Evolutionary conservation across 2,329 filamentous ascomycete species (phyloP).

Genomic region (Cordyceps militaris): DNA sequence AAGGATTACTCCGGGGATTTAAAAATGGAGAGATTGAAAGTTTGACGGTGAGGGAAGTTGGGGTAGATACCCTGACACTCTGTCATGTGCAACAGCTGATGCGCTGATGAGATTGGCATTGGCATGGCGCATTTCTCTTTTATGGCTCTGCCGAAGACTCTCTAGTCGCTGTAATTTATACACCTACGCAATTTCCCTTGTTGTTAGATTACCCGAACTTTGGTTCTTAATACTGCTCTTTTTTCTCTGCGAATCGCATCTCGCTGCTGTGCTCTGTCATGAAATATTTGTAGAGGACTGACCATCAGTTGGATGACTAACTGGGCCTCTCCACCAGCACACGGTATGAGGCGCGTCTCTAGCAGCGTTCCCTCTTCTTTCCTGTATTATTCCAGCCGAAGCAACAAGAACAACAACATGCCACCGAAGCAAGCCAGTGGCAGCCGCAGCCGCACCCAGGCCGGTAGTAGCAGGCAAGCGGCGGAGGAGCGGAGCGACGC

Average conservation of each 20-base stretch:
- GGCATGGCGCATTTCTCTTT: slow-evolving; percentile 39
- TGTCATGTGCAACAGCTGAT: slow-evolving; percentile 35
- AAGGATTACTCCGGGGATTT: slow-evolving; percentile 19
- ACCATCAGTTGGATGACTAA: too few species aligned
- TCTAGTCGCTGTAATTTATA: slow-evolving; percentile 58
- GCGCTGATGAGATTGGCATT: slow-evolving; percentile 43
- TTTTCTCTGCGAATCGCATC: neutral
- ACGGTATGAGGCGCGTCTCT: neutral
- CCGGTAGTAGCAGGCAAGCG: slow-evolving; percentile 19
- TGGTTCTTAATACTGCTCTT: slow-evolving; percentile 28
- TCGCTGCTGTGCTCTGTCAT: neutral
- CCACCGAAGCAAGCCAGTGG: slow-evolving; percentile 34
- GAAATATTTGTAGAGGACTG: too few species aligned
- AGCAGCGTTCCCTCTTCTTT: neutral
- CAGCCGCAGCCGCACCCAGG: slow-evolving; percentile 31
- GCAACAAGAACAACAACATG: slow-evolving; percentile 25
- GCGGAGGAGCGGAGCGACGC: slow-evolving; percentile 18
- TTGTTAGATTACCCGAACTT: slow-evolving; percentile 19
- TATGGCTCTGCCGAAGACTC: slow-evolving; percentile 38
- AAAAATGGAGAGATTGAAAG: slow-evolving; percentile 40
- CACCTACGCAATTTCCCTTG: slow-evolving; percentile 50
- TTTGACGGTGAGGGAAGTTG: slow-evolving; percentile 38
- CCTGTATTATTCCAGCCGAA: neutral
- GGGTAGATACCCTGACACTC: slow-evolving; percentile 30
- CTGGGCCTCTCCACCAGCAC: neutral